A percentile compares a stretch with the other conserved stretches of the same genome.
Evolutionary conservation across 768 basidiomycete genomes (phyloP).

Genomic region (Suillus clintonianus): DNA sequence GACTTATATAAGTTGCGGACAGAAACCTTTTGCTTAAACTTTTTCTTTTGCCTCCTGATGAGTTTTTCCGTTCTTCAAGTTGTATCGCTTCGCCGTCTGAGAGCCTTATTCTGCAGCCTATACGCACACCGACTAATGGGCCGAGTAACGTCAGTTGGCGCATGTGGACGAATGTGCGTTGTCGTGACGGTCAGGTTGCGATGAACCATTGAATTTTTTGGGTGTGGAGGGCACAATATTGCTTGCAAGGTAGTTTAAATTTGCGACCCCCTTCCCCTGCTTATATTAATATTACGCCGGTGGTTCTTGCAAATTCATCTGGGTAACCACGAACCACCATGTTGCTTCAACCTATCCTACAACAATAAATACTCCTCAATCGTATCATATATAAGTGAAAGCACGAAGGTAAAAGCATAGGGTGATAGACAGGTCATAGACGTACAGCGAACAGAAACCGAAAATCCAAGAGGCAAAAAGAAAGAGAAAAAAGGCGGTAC

Average conservation of each 20-base stretch:
- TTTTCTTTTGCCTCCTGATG: background rate
- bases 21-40: background rate
- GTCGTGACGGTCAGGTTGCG: background rate
- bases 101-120: background rate
- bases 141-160: background rate
- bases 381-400: constrained; percentile 4
- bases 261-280: background rate
- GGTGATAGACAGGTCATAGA: background rate
- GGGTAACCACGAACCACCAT: background rate
- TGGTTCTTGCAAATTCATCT: background rate
- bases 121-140: background rate
- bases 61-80: background rate
- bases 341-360: constrained; percentile 7
- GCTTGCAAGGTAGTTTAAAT: background rate
- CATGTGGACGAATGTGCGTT: background rate
- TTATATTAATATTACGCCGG: no score
- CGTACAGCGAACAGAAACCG: background rate
- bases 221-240: background rate
- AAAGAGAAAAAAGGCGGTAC: background rate
- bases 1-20: constrained; percentile 12
- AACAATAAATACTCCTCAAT: constrained; percentile 2
- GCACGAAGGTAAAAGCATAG: constrained; percentile 10
- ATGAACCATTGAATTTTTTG: background rate
- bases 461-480: background rate
- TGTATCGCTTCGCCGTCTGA: background rate